A percentile compares a stretch with the other conserved stretches of the same genome.
Evolutionary conservation across 345 rosid genomes (phyloP).

Genomic region (Bretschneidera sinensis): DNA sequence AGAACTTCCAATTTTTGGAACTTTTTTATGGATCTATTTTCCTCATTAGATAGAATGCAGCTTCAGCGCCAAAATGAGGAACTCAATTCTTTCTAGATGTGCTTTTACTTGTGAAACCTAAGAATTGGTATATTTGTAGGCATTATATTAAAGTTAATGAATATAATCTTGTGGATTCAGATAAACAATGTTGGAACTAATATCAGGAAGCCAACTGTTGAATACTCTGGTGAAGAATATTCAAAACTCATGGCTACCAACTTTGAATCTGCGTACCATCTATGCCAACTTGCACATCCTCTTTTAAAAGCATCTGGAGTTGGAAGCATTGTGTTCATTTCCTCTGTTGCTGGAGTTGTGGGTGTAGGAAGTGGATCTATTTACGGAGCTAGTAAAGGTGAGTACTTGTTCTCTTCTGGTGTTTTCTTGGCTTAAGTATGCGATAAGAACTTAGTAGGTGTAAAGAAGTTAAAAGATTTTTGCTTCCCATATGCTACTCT

Average conservation of each 20-base stretch:
- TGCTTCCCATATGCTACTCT: slow-evolving; percentile 7
- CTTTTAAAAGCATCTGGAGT: slow-evolving; percentile 76
- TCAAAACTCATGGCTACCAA: slow-evolving; percentile 58
- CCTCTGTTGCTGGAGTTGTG: slow-evolving; percentile 65
- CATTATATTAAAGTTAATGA: background rate
- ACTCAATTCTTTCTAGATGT: too few species aligned
- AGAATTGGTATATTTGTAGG: background rate
- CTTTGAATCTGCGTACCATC: slow-evolving; percentile 71
- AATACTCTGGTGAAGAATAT: slow-evolving; percentile 60
- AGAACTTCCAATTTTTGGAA: too few species aligned
- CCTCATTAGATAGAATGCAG: too few species aligned
- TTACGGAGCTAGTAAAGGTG: slow-evolving; percentile 76
- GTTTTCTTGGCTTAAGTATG: background rate
- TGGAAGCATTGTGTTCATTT: slow-evolving; percentile 79
- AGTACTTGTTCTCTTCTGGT: slow-evolving; percentile 2
- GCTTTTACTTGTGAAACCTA: too few species aligned
- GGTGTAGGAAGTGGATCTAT: slow-evolving; percentile 53
- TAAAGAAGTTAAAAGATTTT: background rate
- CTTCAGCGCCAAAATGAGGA: too few species aligned
- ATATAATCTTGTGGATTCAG: slow-evolving; percentile 28
- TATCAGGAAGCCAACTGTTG: slow-evolving; percentile 70
- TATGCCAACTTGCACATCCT: slow-evolving; percentile 79
- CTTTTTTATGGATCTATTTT: too few species aligned
- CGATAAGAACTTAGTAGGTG: background rate
- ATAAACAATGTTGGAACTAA: slow-evolving; percentile 88